Evolutionary conservation across 495 filamentous ascomycete species (phyloP).

Genomic region (Astrothelium subdiscretum): DNA sequence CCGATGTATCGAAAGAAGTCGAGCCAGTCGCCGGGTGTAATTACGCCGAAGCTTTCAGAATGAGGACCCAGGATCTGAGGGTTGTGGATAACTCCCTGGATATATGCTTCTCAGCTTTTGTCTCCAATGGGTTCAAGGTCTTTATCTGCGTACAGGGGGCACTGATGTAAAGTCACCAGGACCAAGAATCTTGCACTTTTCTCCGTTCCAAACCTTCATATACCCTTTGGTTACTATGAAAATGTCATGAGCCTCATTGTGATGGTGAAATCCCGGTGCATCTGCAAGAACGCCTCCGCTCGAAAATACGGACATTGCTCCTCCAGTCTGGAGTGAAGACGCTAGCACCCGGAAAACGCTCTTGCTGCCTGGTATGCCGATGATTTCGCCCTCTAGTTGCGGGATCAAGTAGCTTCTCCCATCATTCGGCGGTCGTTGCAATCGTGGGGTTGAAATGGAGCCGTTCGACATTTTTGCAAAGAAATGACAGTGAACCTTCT

Average conservation of each 20-base stretch:
- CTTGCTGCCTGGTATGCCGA: conserved; percentile 1
- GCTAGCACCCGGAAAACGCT: conserved; percentile 1
- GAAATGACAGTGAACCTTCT: not conserved
- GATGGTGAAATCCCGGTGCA: conserved; percentile 4
- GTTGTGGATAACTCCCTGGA: conserved; percentile 8
- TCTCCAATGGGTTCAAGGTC: not conserved
- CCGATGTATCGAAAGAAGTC: conserved; percentile 17
- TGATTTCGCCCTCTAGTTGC: conserved; percentile 3
- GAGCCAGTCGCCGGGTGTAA: conserved; percentile 13
- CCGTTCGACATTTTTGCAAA: not conserved
- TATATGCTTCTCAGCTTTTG: not conserved
- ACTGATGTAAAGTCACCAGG: conserved; percentile 12
- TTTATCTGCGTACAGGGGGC: conserved; percentile 7
- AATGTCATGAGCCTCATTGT: conserved; percentile 11
- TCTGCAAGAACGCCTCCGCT: conserved; percentile 3
- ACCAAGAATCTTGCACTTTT: conserved; percentile 7
- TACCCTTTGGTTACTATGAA: conserved; percentile 8
- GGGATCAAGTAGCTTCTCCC: conserved; percentile 2
- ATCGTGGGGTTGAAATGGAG: not conserved
- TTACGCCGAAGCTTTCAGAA: conserved; percentile 11
- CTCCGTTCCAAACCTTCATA: conserved; percentile 13
- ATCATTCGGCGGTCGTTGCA: not conserved
- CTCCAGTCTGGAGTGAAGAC: conserved; percentile 1
- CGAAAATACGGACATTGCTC: conserved; percentile 3
- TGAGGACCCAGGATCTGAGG: conserved; percentile 10